Base-by-base conservation (phyloP, 306 rosid species). In the Dalbergia cultrata region DNA sequence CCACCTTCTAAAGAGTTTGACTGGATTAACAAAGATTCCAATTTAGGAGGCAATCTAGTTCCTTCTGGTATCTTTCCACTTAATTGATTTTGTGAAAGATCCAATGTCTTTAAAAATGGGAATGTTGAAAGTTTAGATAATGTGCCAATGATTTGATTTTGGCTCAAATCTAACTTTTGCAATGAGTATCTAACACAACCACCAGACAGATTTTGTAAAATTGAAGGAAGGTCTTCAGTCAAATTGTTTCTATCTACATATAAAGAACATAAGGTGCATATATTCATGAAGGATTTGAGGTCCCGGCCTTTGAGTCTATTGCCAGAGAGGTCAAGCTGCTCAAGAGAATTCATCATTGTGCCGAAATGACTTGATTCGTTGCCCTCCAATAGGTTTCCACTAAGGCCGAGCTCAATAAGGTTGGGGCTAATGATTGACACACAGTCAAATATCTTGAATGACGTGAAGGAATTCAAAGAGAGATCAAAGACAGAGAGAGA, bases 151-250 rank as follows among this genome's bases (percentile, higher is more conserved):
- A 79, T 45, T 60, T 74, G 67, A 26, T 83, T 86, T 2, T 0
- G 0, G 0, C 0, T 0, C 1, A 86, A 17, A 19, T 6, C 1
- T 39, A 83, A 71, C 4, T 47, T 13, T 64, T 80, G 45, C 0
- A 86, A 4, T 6, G 85, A 83, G 67, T 75, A 0, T 60, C 73
- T 52, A n/a, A 13, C 67, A 76, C 85, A 82, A 3, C 72, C 78
- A 4, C 5, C 12, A 6, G 81, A 76, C 21, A 82, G 17, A 61
- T 76, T 17, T 34, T 37, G 67, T 60, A 82, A 13, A 69, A 75
- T 21, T 5, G 72, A 22, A 5, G 81, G n/a, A 67, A 79, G 37
- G 0, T 59, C 60, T 9, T 41, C 57, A 5, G 0, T 31, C 10
- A 79, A 39, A 18, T 31, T 50, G 67, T 5, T 82, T 3, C 0